Evolutionary conservation across 176 grass and related monocot genomes (phyloP).

Genomic region (Bonia amplexicaulis): DNA sequence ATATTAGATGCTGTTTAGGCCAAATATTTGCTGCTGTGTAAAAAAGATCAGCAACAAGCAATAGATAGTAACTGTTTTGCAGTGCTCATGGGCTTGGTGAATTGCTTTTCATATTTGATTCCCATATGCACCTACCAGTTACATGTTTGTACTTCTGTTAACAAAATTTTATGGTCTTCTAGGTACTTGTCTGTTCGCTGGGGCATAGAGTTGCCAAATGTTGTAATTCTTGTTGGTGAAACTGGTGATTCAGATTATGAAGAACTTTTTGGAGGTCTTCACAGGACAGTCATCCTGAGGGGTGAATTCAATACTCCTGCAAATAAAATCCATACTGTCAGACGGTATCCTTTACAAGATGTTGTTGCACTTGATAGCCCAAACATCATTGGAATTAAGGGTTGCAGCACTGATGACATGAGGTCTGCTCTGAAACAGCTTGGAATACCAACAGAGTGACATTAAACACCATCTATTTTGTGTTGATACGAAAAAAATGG

Average conservation of each 20-base stretch:
- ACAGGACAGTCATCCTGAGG: conserved; percentile 84
- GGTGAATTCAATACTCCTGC: conserved; percentile 59
- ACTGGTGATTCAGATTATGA: conserved; percentile 89
- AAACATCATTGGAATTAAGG: conserved; percentile 62
- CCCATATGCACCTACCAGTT: not conserved
- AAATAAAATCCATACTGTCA: conserved; percentile 55
- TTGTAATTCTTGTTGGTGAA: conserved; percentile 65
- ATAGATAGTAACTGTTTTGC: not conserved
- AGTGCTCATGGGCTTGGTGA: not conserved
- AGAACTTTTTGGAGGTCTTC: conserved; percentile 70
- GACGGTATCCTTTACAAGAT: conserved; percentile 74
- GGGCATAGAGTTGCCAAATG: conserved; percentile 67
- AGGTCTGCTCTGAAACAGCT: conserved; percentile 56
- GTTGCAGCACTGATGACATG: conserved; percentile 42
- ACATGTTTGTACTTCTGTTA: not conserved
- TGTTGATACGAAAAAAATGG: conserved; percentile 23
- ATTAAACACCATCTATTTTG: not conserved
- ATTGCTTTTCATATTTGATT: not conserved
- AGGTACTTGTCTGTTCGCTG: conserved; percentile 93
- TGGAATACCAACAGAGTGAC: conserved; percentile 29
- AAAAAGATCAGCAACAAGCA: not conserved
- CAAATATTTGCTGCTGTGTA: not conserved
- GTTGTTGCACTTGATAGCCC: conserved; percentile 73
- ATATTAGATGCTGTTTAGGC: not conserved
- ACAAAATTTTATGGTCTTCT: not conserved